phyloP scores from a whole-genome alignment of 257 asterid genomes.

The Capsicum chinense region DNA sequence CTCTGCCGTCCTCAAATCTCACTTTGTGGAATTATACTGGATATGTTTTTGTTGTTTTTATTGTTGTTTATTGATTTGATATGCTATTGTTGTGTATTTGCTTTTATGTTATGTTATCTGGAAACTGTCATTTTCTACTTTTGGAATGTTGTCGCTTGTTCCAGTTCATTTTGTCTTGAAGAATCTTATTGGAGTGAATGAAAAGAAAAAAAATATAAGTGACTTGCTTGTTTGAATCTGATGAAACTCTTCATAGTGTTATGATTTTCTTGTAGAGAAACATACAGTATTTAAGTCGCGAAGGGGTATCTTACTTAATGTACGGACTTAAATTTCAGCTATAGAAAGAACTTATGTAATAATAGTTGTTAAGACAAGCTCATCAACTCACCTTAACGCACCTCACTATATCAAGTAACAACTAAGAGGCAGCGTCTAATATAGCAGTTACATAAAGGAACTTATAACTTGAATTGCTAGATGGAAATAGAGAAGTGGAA shows the following conservation, averaged over 20 bases:
- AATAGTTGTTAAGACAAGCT: too few relatives aligned
- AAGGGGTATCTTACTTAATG: too few relatives aligned
- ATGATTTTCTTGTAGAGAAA: conserved; percentile 37
- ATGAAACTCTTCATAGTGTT: conserved; percentile 40
- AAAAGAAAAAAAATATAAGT: not conserved
- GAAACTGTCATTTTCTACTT: conserved; percentile 47
- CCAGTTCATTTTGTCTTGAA: conserved; percentile 44
- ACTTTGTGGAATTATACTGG: not conserved
- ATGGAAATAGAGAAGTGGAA: too few relatives aligned
- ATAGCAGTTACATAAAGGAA: too few relatives aligned
- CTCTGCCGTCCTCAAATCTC: not conserved
- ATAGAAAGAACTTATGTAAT: too few relatives aligned
- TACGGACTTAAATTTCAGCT: too few relatives aligned
- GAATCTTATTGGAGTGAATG: conserved; percentile 52
- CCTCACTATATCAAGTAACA: too few relatives aligned
- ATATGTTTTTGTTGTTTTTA: too few relatives aligned
- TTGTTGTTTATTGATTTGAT: conserved; percentile 44
- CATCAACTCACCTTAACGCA: too few relatives aligned
- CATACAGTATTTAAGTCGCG: too few relatives aligned
- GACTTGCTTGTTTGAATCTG: conserved; percentile 39
- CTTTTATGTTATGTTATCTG: conserved; percentile 40
- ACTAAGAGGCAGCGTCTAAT: too few relatives aligned
- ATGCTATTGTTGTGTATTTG: conserved; percentile 39
- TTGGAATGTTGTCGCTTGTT: conserved; percentile 74
- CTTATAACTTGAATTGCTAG: too few relatives aligned